These are phyloP conservation scores for Piloderma croceum DNA, from an alignment of 768 basidiomycete genomes.

Conservation along the genomic window DNA sequence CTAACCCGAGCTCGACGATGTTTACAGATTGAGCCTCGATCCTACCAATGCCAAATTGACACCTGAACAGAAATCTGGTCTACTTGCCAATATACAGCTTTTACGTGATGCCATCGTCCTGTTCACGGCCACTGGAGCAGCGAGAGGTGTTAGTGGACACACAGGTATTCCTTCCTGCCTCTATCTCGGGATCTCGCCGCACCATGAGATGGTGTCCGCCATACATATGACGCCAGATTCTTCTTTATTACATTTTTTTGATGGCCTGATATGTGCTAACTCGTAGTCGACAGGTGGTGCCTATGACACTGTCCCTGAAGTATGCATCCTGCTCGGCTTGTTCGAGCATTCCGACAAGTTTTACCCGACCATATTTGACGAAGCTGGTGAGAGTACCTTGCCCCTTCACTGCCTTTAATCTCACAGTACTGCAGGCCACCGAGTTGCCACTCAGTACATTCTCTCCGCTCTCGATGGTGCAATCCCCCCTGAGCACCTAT, in stretches of 20 bases:
- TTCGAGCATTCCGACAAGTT: slow-evolving; percentile 62
- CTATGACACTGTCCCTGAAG: slow-evolving; percentile 79
- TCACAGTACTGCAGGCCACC: slow-evolving; percentile 52
- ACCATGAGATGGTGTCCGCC: no score
- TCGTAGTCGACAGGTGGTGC: slow-evolving; percentile 41
- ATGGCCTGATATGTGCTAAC: no score
- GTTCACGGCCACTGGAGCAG: slow-evolving; percentile 82
- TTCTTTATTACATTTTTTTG: no score
- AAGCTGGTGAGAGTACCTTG: slow-evolving; percentile 55
- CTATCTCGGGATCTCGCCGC: no score
- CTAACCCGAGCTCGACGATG: slow-evolving; percentile 1
- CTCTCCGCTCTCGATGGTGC: slow-evolving; percentile 72
- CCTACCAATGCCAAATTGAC: slow-evolving; percentile 59
- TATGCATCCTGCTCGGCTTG: slow-evolving; percentile 70
- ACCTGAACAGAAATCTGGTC: slow-evolving; percentile 49
- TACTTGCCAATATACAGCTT: slow-evolving; percentile 70
- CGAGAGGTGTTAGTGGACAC: slow-evolving; percentile 83
- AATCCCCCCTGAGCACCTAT: slow-evolving; percentile 66
- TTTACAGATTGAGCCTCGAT: slow-evolving; percentile 64
- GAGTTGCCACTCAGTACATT: slow-evolving; percentile 87
- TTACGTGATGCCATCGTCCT: slow-evolving; percentile 81
- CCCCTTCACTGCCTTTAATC: not conserved
- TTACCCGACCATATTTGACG: slow-evolving; percentile 70
- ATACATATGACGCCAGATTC: no score
- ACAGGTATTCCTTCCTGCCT: no score